Evolutionary conservation across 495 filamentous ascomycete species (phyloP).

Genomic region (Talaromyces liani): DNA sequence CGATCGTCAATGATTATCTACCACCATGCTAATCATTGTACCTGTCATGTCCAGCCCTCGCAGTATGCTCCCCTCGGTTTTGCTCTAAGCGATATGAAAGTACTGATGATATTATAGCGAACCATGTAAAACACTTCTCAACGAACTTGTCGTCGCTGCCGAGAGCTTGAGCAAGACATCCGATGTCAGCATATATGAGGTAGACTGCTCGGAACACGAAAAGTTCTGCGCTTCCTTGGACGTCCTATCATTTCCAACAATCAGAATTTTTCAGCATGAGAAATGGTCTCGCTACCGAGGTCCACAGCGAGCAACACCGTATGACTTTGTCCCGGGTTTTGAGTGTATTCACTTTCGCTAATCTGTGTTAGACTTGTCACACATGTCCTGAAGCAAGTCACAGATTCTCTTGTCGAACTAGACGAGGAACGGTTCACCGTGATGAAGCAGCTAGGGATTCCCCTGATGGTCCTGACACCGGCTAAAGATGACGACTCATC

Average conservation of each 20-base stretch:
- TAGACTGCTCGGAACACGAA: neutral
- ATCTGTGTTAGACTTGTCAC: neutral
- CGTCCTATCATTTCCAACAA: neutral
- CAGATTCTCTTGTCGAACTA: neutral
- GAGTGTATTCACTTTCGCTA: neutral
- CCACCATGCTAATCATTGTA: neutral
- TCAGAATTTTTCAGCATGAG: neutral
- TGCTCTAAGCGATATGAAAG: too few relatives aligned
- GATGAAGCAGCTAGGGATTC: neutral
- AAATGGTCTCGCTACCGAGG: conserved; percentile 1
- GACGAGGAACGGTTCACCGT: neutral
- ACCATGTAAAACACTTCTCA: neutral
- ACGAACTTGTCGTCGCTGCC: neutral
- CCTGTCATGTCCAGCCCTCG: neutral
- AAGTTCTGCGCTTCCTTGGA: conserved; percentile 4
- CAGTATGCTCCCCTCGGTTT: neutral
- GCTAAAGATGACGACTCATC: neutral
- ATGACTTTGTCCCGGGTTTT: neutral
- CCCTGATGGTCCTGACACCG: neutral
- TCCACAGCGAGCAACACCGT: neutral
- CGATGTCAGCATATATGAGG: neutral
- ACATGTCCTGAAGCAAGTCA: neutral
- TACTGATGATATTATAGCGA: neutral
- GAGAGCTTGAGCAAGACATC: neutral
- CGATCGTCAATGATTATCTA: neutral